Base-by-base conservation (phyloP, 73 alveolate species). In the Paramecium biaurelia region DNA sequence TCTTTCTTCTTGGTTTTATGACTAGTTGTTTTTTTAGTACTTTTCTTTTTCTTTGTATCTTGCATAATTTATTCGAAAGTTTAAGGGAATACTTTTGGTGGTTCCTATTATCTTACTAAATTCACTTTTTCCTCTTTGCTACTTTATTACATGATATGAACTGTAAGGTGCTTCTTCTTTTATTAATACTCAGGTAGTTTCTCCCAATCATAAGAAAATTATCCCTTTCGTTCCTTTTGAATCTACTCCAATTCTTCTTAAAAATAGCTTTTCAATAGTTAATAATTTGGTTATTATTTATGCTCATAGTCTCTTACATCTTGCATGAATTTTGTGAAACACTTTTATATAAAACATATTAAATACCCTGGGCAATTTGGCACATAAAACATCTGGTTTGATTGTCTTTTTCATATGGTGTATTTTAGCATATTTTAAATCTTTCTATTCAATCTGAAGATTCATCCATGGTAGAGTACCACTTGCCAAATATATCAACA, bases 401-500 rank as follows among this genome's bases (percentile, higher is more conserved):
- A 47, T 68, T 20, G 43, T 14, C 30, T 87, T 58, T 32, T 63
- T 87, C 45, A 79, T 32, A 23, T 79, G 41, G 15, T 58, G 90
- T 2, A 82, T 70, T 89, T 89, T 89, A 5, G 94, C 94, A 70
- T 92, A 85, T 41, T 49, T 82, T 23, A 92, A 58, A 38, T 93
- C 93, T 45, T 85, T 94, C 24, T 89, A 68, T 59, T 89, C 93
- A 26, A 92, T 92, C 37, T 88, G 72, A 2, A 92, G 21, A 84
- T 92, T 92, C 93, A 85, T 76, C 97, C 97, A 94, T n/a, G 97
- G 97, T 9, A 94, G 85, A 11, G 86, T 47, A 1, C 97, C 97
- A 68, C 84, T 94, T 15, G 93, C 74, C 43, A 94, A 88, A 76
- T 96, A 96, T 32, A 96, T 63, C 23, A 96, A 92, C 47, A 96